phyloP scores from a whole-genome alignment of 805 yeast genomes.

The Starmera amethionina region DNA sequence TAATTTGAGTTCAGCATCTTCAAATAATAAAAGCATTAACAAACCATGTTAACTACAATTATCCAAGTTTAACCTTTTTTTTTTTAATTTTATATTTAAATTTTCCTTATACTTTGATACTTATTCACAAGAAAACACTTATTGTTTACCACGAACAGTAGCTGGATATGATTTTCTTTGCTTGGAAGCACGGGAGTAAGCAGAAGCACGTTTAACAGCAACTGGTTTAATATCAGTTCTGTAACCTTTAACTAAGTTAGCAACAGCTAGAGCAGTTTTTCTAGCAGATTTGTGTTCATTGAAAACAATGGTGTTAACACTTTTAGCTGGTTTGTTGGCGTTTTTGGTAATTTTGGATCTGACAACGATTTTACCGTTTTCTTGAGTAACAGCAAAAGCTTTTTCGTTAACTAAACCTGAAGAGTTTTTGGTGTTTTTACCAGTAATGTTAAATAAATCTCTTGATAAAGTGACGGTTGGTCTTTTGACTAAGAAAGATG shows the following conservation, averaged over 20 bases:
- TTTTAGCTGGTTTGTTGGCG: conserved; percentile 37
- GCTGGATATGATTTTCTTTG: conserved; percentile 25
- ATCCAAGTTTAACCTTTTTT: no score
- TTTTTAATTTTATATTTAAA: not conserved
- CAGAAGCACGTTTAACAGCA: conserved; percentile 39
- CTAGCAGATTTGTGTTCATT: conserved; percentile 33
- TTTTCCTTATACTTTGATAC: not conserved
- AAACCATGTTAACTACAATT: no score
- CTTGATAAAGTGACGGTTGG: conserved; percentile 32
- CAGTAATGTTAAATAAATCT: conserved; percentile 41
- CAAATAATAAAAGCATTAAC: no score
- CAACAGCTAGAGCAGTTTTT: conserved; percentile 33
- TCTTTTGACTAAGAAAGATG: conserved; percentile 38
- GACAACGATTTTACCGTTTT: conserved; percentile 29
- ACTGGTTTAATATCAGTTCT: conserved; percentile 37
- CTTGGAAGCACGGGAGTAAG: conserved; percentile 28
- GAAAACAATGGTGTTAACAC: conserved; percentile 27
- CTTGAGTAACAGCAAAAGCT: conserved; percentile 35
- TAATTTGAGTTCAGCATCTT: no score
- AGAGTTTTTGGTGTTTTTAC: conserved; percentile 34
- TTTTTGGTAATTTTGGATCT: conserved; percentile 33
- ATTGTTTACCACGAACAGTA: conserved; percentile 4
- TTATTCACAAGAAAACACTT: not conserved
- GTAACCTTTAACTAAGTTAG: conserved; percentile 36
- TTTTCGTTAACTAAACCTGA: conserved; percentile 40